These are phyloP conservation scores for Sarocladiaceae sp. DNA, from an alignment of 2,329 filamentous ascomycete species.

Conservation along the genomic window DNA sequence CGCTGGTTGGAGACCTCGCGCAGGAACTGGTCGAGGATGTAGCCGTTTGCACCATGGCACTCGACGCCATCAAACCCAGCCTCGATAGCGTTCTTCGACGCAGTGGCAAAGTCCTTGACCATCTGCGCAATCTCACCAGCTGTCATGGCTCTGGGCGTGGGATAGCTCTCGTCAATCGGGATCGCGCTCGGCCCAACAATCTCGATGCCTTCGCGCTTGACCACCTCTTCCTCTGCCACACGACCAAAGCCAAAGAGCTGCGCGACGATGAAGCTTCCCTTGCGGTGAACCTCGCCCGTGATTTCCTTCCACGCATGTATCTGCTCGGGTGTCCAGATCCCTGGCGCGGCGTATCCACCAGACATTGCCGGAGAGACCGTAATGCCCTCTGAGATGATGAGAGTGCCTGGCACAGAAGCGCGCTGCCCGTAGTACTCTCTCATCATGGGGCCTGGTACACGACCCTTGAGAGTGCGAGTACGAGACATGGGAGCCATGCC, in stretches of 20 bases:
- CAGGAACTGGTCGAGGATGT: conserved; percentile 64
- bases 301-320: conserved; percentile 54
- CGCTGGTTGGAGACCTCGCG: conserved; percentile 60
- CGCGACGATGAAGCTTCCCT: conserved; percentile 52
- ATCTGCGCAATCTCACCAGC: conserved; percentile 59
- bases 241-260: conserved; percentile 60
- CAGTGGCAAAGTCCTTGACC: conserved; percentile 52
- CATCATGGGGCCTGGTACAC: conserved; percentile 18
- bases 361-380: conserved; percentile 31
- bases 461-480: conserved; percentile 35
- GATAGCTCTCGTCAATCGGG: conserved; percentile 36
- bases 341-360: conserved; percentile 33
- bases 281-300: conserved; percentile 57
- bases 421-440: conserved; percentile 44
- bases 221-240: conserved; percentile 30
- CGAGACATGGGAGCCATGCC: conserved; percentile 53
- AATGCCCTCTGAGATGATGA: conserved; percentile 41
- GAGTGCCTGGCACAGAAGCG: conserved; percentile 32
- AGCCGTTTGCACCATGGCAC: conserved; percentile 71
- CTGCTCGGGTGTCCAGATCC: conserved; percentile 51
- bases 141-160: conserved; percentile 57
- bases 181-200: conserved; percentile 22
- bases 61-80: conserved; percentile 63
- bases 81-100: conserved; percentile 47
- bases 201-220: conserved; percentile 20